These are phyloP conservation scores for Nicotiana tomentosiformis DNA, from an alignment of 257 asterid species.

Conservation along the genomic window DNA sequence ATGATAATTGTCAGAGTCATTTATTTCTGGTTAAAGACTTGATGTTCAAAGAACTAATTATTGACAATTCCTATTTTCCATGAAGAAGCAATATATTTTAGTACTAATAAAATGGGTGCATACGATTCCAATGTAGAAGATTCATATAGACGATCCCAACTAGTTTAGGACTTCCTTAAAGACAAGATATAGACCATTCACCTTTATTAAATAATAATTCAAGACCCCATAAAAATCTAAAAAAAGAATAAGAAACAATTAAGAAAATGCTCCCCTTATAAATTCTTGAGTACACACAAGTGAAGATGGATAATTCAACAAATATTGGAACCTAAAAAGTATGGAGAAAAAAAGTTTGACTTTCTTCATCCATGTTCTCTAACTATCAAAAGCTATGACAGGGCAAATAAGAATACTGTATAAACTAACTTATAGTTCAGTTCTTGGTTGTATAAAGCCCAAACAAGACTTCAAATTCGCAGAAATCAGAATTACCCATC, in stretches of 20 bases:
- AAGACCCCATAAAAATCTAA: not conserved
- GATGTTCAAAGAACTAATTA: not conserved
- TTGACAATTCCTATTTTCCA: not conserved
- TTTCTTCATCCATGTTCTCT: not conserved
- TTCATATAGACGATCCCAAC: not conserved
- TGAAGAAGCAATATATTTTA: not conserved
- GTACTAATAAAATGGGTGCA: not conserved
- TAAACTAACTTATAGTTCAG: not conserved
- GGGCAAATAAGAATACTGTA: not conserved
- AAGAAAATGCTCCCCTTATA: not conserved
- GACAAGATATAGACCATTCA: not conserved
- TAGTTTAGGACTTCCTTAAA: not conserved
- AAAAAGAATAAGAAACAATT: not conserved
- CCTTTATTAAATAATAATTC: not conserved
- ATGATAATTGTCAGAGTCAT: not conserved
- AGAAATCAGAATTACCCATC: not conserved
- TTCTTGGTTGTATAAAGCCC: not conserved
- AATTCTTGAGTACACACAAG: not conserved
- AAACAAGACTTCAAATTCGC: not conserved
- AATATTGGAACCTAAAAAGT: not conserved
- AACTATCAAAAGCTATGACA: not conserved
- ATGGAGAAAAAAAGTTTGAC: not conserved
- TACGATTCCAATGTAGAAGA: not conserved
- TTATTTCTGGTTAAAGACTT: not conserved
- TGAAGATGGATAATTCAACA: constrained; percentile 2